Conservation (phyloP, 768 basidiomycete genomes). For the Podaxis sp. region DNA sequence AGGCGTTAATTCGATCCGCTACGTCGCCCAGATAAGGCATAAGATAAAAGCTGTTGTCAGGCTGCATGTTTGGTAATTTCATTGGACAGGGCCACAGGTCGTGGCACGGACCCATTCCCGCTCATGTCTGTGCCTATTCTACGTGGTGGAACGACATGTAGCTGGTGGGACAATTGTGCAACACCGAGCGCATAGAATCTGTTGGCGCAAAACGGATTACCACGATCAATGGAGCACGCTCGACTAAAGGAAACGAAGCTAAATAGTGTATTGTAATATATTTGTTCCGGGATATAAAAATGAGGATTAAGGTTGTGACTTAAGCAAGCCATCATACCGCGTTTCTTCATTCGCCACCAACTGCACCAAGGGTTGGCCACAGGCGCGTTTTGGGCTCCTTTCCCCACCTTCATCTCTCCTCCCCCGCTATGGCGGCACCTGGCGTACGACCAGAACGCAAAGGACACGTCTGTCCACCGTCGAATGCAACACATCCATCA, state of each 20-base stretch:
- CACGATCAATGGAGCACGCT: background rate
- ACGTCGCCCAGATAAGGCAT: background rate
- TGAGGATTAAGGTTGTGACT: conserved; percentile 36
- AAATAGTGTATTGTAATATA: conserved; percentile 43
- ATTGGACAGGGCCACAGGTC: background rate
- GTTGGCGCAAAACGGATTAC: background rate
- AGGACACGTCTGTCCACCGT: conserved; percentile 54
- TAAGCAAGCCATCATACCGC: conserved; percentile 30
- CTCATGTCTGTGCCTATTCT: background rate
- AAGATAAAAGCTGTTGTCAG: conserved; percentile 6
- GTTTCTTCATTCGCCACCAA: conserved; percentile 28
- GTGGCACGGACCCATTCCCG: conserved; percentile 1
- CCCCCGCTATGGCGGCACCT: conserved; percentile 37
- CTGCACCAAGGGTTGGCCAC: conserved; percentile 11
- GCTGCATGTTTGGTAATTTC: conserved; percentile 3
- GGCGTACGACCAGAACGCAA: conserved; percentile 28
- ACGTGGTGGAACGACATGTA: background rate
- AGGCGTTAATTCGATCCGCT: background rate
- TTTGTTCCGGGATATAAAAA: conserved; percentile 45
- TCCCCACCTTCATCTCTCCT: conserved; percentile 25
- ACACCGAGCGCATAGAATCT: background rate
- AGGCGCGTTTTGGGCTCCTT: conserved; percentile 12
- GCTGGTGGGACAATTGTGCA: background rate
- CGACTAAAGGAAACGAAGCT: conserved; percentile 3
- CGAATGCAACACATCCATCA: conserved; percentile 68